Evolutionary conservation across 805 yeast species (phyloP).

Genomic region (Saitoella complicata): DNA sequence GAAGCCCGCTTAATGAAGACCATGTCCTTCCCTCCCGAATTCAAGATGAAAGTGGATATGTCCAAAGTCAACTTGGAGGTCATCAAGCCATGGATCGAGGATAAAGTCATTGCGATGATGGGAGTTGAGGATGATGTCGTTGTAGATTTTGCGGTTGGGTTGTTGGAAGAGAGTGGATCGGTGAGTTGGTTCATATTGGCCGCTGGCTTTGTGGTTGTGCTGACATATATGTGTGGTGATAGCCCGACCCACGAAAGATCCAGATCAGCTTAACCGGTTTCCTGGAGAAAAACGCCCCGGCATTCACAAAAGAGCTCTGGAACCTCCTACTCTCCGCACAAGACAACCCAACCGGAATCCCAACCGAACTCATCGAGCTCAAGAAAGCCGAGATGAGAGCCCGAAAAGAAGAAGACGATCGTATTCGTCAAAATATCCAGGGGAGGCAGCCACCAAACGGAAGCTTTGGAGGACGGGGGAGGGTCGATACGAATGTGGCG

Average conservation of each 20-base stretch:
- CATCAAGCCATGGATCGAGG: constrained; percentile 3
- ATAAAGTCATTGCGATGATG: neutral
- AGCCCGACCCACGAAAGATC: constrained; percentile 1
- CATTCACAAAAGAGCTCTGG: constrained; percentile 1
- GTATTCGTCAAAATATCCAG: too few relatives aligned
- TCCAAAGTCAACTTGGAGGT: constrained; percentile 1
- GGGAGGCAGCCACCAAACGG: too few relatives aligned
- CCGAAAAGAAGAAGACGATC: neutral
- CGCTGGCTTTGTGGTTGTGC: neutral
- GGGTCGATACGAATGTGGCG: too few relatives aligned
- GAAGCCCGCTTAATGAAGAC: too few relatives aligned
- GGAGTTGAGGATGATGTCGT: constrained; percentile 4
- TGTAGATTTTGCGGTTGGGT: constrained; percentile 1
- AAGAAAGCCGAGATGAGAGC: constrained; percentile 1
- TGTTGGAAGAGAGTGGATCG: neutral
- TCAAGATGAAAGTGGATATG: neutral
- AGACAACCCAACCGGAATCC: neutral
- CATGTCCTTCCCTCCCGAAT: too few relatives aligned
- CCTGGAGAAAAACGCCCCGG: neutral
- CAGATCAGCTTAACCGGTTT: constrained; percentile 1
- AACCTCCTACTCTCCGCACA: constrained; percentile 1
- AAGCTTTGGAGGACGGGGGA: too few relatives aligned
- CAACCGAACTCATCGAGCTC: neutral
- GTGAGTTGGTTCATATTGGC: neutral
- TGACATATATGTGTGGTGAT: neutral